Evolutionary conservation across 2,329 filamentous ascomycete species (phyloP).

Genomic region (Sporothrix pseudoabietina): DNA sequence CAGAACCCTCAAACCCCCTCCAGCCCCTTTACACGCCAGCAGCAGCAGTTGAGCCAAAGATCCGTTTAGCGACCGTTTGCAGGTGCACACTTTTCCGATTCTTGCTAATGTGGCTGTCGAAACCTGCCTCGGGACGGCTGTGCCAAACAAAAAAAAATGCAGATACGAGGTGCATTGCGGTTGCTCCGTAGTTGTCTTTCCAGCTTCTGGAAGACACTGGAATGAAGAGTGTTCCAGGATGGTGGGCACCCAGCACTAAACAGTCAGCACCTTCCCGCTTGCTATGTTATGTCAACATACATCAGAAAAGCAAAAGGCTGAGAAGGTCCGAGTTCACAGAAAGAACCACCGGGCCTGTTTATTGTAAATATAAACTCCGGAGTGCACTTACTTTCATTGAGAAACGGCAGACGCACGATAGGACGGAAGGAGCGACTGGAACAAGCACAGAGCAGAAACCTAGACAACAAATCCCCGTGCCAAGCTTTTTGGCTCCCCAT

Average conservation of each 20-base stretch:
- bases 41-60: background rate
- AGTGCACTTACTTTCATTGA: background rate
- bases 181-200: conserved; percentile 18
- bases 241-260: background rate
- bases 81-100: background rate
- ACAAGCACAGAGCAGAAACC: background rate
- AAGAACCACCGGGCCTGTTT: background rate
- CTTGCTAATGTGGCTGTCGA: background rate
- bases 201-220: conserved; percentile 6
- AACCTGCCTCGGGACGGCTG: background rate
- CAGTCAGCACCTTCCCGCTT: background rate
- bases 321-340: background rate
- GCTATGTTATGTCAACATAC: background rate
- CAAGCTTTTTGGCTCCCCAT: background rate
- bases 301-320: background rate
- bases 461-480: conserved; percentile 5
- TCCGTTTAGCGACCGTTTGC: conserved; percentile 8
- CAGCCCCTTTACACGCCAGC: conserved; percentile 7
- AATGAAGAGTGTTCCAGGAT: background rate
- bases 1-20: background rate
- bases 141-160: conserved; percentile 11
- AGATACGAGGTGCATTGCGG: conserved; percentile 20
- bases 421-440: background rate
- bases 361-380: background rate
- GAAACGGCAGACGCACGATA: background rate